Evolutionary conservation across 2,329 filamentous ascomycete genomes (phyloP), one percentile per base, ranked within the genome.

Genomic region (Fusarium tanahbumbuense): DNA sequence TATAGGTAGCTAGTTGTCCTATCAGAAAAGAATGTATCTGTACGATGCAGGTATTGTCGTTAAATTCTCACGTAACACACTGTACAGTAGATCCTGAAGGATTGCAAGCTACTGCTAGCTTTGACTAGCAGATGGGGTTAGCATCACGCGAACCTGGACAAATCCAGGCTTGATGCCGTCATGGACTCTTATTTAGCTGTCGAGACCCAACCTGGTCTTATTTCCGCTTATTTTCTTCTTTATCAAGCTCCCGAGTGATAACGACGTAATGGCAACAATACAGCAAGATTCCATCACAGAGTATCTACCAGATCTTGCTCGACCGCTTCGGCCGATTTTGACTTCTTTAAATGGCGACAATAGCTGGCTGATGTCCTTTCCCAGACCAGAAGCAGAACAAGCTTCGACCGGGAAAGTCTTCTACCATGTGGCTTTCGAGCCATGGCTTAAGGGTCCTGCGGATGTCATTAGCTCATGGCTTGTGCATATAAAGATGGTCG

Each of bases 321-420:
- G 32, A 12, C 48, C 30, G 10, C 59, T 64, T 6, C 44, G 74
- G 32, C 78, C 79, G 0, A 64, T 78, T 9, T 48, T 79, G 18
- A 79, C 78, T 1, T 75, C 71, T 10, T 64, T 80, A 9, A 80
- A 80, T 53, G 78, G 77, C 8, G 78, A 80, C 47, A 76, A 76
- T 18, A 76, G 77, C 32, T 80, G 78, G 78, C 64, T 80, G 4
- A 59, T 80, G 32, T 79, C 78, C 9, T 75, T 80, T 41, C 77
- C 78, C 4, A 73, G 74, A 8, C 78, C 77, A 5, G 44, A 52
- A 12, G 34, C 56, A 13, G 76, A 77, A 16, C 70, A 63, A 15
- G 56, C 46, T 3, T 45, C 62, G 7, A 44, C 49, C 6, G 67
- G 71, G 13, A 75, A 74, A 47, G 65, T 56, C 3, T 80, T 74